A percentile compares a stretch with the other conserved stretches of the same genome.
phyloP scores from a whole-genome alignment of 169 alveolate genomes.

The Babesia ovis region DNA sequence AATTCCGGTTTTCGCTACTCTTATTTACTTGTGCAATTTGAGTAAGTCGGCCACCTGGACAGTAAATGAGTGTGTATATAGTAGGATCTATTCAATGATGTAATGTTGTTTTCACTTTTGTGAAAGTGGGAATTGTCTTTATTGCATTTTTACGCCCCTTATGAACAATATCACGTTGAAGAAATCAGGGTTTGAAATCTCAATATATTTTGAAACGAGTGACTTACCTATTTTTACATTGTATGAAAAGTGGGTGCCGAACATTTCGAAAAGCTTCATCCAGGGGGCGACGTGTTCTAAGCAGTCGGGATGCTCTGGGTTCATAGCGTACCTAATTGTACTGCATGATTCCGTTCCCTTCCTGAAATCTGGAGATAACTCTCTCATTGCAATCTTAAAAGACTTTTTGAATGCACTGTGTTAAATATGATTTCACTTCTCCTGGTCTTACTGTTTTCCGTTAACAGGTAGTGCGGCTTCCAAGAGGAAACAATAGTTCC shows the following conservation, averaged over 20 bases:
- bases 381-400: slow-evolving; percentile 62
- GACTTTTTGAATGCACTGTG: slow-evolving; percentile 66
- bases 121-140: no score
- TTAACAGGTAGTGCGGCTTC: slow-evolving; percentile 62
- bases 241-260: slow-evolving; percentile 65
- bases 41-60: slow-evolving; percentile 49
- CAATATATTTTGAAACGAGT: neutral
- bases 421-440: neutral
- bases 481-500: slow-evolving; percentile 58
- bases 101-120: no score
- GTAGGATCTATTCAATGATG: neutral
- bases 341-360: slow-evolving; percentile 53
- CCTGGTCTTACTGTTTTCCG: slow-evolving; percentile 29
- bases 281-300: slow-evolving; percentile 36
- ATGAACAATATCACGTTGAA: no score
- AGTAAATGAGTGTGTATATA: neutral
- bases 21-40: slow-evolving; percentile 28
- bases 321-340: slow-evolving; percentile 55
- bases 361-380: slow-evolving; percentile 55
- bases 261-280: slow-evolving; percentile 61
- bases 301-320: slow-evolving; percentile 45
- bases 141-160: no score
- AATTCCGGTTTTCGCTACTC: neutral
- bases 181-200: no score
- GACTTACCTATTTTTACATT: slow-evolving; percentile 53